Percentiles rank a stretch among this genome's conserved stretches.
Evolutionary conservation across 2,329 filamentous ascomycete genomes (phyloP).

Genomic region (Fusarium illudens): DNA sequence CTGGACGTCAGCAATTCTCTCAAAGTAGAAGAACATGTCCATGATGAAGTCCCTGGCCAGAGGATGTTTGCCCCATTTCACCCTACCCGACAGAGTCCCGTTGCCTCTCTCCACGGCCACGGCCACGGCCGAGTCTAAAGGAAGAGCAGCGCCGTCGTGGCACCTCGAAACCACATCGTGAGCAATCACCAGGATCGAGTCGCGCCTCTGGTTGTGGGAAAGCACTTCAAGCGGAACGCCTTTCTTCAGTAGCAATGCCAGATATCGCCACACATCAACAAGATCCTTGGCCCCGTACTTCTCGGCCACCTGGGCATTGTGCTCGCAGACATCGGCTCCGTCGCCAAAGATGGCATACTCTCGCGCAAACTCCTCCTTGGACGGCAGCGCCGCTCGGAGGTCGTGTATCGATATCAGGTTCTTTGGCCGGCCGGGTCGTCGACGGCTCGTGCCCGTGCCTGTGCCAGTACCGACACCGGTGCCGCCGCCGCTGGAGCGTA

Average conservation of each 20-base stretch:
- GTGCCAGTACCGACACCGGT: slow-evolving; percentile 61
- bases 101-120: slow-evolving; percentile 14
- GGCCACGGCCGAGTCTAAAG: slow-evolving; percentile 14
- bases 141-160: slow-evolving; percentile 22
- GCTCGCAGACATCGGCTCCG: slow-evolving; percentile 79
- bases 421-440: slow-evolving; percentile 60
- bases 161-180: slow-evolving; percentile 62
- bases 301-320: slow-evolving; percentile 82
- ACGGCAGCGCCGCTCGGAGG: slow-evolving; percentile 75
- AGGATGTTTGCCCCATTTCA: slow-evolving; percentile 74
- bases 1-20: slow-evolving; percentile 69
- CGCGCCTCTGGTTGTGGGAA: slow-evolving; percentile 60
- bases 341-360: slow-evolving; percentile 87
- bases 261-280: slow-evolving; percentile 83
- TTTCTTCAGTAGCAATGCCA: slow-evolving; percentile 78
- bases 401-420: slow-evolving; percentile 80
- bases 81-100: slow-evolving; percentile 61
- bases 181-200: slow-evolving; percentile 75
- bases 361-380: slow-evolving; percentile 77
- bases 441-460: slow-evolving; percentile 61
- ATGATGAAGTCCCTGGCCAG: slow-evolving; percentile 68
- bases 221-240: slow-evolving; percentile 76
- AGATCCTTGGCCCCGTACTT: slow-evolving; percentile 75
- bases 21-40: slow-evolving; percentile 71
- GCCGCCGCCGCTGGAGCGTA: slow-evolving; percentile 68